Base-by-base conservation (phyloP, 768 basidiomycete genomes). In the Calocybe indica region DNA sequence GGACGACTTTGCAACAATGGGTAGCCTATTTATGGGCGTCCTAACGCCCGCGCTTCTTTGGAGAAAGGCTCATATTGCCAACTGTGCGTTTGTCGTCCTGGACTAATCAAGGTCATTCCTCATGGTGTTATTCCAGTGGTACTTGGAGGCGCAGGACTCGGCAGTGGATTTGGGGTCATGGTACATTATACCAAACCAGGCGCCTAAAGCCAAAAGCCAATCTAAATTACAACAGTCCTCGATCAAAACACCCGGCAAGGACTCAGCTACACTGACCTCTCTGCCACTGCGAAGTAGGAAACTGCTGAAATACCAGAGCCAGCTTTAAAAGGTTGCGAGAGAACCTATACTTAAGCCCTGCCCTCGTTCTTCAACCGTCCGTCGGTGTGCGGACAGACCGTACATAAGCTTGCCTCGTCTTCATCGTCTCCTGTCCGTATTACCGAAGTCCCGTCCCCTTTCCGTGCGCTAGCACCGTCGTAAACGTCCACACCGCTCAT, bases 401-500 rank as follows among this genome's bases (percentile, higher is more conserved):
- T 71, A 7, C 82, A 64, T 42, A 88, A 58, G 58, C 83, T 76
- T 8, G 72, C 68, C 15, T 69, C 69, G 29, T 62, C 48, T 22
- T 58, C 54, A 22, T 22, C 22, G 22, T 22, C 22, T 22, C 46
- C 51, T 45, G 5, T 48, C n/a, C 46, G 37, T 51, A 37, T 52
- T 52, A 40, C 50, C 57, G 52, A 36, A 9, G 41, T 22, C 45
- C 54, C 53, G 37, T 55, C 43, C 40, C 73, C 75, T 52, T 58
- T 65, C 36, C 78, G 64, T 32, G 68, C 64, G 43, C 63, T 66
- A 45, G 66, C 55, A 36, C 87, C 87, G 55, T 89, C 82, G 59
- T 80, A 87, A 39, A 75, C 75, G 60, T 95, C 91, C 0, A 93
- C 81, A 6, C 57, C 59, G 52, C 77, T 82, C 90, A 93, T 90